Percentiles rank a stretch among this genome's conserved stretches.
Evolutionary conservation across 2,329 filamentous ascomycete species (phyloP).

Genomic region (Xylaria sp.): DNA sequence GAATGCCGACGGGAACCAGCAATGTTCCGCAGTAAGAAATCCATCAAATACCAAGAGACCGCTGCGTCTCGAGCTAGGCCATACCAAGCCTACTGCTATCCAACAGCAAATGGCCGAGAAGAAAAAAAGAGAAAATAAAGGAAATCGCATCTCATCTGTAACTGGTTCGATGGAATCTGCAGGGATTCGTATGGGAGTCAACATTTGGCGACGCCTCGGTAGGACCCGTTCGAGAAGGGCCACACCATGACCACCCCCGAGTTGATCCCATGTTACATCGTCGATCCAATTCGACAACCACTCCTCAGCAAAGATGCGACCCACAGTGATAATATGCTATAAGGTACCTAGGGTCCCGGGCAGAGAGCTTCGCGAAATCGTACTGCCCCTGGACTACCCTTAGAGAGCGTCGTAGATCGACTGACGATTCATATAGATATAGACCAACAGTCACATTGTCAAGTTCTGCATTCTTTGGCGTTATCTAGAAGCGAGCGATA

Average conservation of each 20-base stretch:
- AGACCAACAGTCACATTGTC: conserved; percentile 1
- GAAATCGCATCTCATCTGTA: not conserved
- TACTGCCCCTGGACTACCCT: not conserved
- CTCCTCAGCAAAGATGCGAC: conserved; percentile 20
- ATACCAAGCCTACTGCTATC: not conserved
- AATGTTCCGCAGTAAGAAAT: conserved; percentile 2
- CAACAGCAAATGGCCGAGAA: not conserved
- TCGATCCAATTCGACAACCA: conserved; percentile 26
- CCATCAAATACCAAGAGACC: not conserved
- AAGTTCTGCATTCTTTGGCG: not conserved
- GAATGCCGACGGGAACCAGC: not conserved
- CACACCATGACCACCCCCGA: conserved; percentile 23
- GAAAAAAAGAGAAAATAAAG: not conserved
- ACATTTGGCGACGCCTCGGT: conserved; percentile 18
- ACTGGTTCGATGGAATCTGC: conserved; percentile 10
- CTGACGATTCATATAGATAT: conserved; percentile 12
- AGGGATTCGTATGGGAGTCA: conserved; percentile 15
- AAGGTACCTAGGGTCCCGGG: conserved; percentile 20
- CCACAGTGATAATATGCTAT: conserved; percentile 29
- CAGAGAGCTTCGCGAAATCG: conserved; percentile 1
- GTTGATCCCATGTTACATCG: conserved; percentile 23
- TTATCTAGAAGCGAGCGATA: not conserved
- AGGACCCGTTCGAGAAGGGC: conserved; percentile 22
- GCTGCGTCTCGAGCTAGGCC: not conserved
- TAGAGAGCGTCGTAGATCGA: conserved; percentile 1